A percentile compares a stretch with the other conserved stretches of the same genome.
phyloP scores from a whole-genome alignment of 78 protist species.

The Monosiga brevicollis region DNA sequence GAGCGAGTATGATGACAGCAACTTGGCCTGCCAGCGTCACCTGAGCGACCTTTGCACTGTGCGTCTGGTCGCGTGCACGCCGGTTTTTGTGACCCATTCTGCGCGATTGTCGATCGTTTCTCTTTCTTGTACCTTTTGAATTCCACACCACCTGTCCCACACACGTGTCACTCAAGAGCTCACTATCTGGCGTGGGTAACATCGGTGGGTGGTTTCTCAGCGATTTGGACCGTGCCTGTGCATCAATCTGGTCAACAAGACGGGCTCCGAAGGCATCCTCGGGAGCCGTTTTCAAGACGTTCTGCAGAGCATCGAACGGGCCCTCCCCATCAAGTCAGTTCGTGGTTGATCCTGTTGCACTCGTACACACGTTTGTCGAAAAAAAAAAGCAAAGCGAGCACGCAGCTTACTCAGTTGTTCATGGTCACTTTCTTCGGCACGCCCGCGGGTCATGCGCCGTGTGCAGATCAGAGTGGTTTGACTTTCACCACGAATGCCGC shows the following conservation, averaged over 20 bases:
- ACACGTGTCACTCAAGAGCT: neutral
- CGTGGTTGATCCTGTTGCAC: neutral
- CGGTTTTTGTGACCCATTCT: too few relatives aligned
- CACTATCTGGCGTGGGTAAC: neutral
- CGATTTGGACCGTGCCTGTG: neutral
- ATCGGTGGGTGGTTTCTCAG: neutral
- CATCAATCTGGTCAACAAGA: neutral
- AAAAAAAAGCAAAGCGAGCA: too few relatives aligned
- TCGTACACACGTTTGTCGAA: neutral
- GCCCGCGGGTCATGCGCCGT: too few relatives aligned
- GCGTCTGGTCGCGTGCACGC: too few relatives aligned
- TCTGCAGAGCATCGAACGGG: neutral
- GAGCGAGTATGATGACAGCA: too few relatives aligned
- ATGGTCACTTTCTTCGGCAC: neutral
- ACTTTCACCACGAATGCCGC: constrained; percentile 21
- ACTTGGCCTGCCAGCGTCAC: too few relatives aligned
- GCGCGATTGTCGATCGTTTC: too few relatives aligned
- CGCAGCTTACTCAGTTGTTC: neutral
- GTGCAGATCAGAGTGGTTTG: too few relatives aligned
- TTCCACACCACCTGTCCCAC: neutral
- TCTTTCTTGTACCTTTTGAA: too few relatives aligned
- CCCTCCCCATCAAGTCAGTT: neutral
- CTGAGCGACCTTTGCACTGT: too few relatives aligned
- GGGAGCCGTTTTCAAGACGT: neutral
- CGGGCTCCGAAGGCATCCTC: neutral